Evolutionary conservation across 2,329 filamentous ascomycete species (phyloP), one percentile per base, ranked within the genome.

Genomic region (Apiospora malaysiana): DNA sequence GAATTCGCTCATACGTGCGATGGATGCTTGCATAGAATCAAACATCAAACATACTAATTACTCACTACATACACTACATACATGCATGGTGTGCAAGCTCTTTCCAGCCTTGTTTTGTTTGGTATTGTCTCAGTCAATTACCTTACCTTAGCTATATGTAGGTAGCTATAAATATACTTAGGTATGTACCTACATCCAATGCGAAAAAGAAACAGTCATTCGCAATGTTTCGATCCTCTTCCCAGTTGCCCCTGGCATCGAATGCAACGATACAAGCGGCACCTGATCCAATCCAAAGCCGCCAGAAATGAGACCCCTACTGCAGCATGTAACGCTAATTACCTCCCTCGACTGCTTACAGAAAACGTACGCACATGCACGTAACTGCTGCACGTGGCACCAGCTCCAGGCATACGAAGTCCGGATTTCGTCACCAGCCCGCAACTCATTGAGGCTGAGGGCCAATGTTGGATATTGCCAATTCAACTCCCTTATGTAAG

Each of bases 271-370:
- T 59, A 59, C 51, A 23, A 32, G 51, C 51, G 32, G 51, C 25
- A 32, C 25, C 25, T 56, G 49, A 56, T 32, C 51, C 51, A 21
- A 21, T 37, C 25, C 51, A 25, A 27, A 56, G 18, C 25, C 23
- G 10, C 16, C 10, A 40, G 56, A 63, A 63, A 63, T 37, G 56
- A 63, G 56, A 63, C 56, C 56, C 56, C 56, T 63, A 32, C 56
- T 63, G 56, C 56, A 63, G 56, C 56, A 37, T 63, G 56, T 63
- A 63, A 63, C 56, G 32, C 56, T 40, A 63, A 63, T 63, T 40
- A 63, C 56, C 32, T 63, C 9, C 42, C 21, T 40, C 27, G 21
- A 63, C 16, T 37, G 56, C 56, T 59, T 37, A 37, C 51, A 37
- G 51, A 59, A 37, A 37, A 59, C n/a, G 51, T 7, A 32, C n/a